These are phyloP conservation scores for Backusella sp. DNA, from an alignment of 192 early-diverging fungal genomes.

Conservation along the genomic window DNA sequence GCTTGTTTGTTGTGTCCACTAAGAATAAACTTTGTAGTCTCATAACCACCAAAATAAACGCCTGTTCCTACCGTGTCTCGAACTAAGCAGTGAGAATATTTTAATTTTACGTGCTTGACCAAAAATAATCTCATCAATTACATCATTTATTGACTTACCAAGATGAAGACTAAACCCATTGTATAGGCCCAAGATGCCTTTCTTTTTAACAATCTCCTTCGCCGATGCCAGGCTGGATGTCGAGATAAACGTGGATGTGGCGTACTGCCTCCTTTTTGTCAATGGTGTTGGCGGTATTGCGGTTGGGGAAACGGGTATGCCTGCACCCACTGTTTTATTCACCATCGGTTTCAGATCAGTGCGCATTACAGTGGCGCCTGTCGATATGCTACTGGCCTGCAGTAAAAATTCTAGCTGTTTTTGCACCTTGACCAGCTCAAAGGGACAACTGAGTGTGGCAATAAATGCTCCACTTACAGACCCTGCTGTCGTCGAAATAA, in stretches of 20 bases:
- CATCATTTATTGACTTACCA: conserved; percentile 5
- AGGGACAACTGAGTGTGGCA: conserved; percentile 67
- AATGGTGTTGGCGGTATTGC: conserved; percentile 24
- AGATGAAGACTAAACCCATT: conserved; percentile 45
- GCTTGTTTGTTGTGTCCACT: conserved; percentile 20
- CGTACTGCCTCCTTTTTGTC: not conserved
- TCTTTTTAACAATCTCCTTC: conserved; percentile 47
- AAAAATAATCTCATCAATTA: not conserved
- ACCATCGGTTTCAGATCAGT: conserved; percentile 5
- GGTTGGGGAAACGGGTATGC: conserved; percentile 18
- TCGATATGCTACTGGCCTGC: conserved; percentile 47
- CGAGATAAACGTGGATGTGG: conserved; percentile 33
- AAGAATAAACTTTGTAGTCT: conserved; percentile 50
- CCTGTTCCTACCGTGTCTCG: conserved; percentile 74
- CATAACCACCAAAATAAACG: conserved; percentile 74
- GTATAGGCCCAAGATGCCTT: conserved; percentile 48
- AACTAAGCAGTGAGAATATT: conserved; percentile 19
- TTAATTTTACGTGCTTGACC: not conserved
- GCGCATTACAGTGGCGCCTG: conserved; percentile 40
- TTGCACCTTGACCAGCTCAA: conserved; percentile 80
- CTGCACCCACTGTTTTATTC: conserved; percentile 13
- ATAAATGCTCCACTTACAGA: conserved; percentile 62
- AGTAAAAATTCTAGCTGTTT: conserved; percentile 66
- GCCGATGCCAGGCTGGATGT: conserved; percentile 52
- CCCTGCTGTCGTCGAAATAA: conserved; percentile 53